A percentile compares a stretch with the other conserved stretches of the same genome.
phyloP scores from a whole-genome alignment of 2,329 filamentous ascomycete species.

The Xylaria sp. region DNA sequence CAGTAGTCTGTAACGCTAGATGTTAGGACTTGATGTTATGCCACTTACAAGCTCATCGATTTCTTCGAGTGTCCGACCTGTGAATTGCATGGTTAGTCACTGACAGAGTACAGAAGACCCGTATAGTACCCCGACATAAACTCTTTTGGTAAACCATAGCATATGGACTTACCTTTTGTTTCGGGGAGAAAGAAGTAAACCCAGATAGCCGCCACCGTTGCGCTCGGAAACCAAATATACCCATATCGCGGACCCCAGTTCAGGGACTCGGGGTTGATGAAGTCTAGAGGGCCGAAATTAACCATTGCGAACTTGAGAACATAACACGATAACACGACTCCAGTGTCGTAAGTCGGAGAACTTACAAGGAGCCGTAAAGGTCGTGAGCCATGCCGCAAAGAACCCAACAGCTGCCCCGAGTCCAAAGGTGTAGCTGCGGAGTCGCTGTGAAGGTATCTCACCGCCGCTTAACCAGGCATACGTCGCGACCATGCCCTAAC shows the following conservation, averaged over 20 bases:
- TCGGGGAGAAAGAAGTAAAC: constrained; percentile 51
- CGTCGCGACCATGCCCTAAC: constrained; percentile 48
- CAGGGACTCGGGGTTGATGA: constrained; percentile 53
- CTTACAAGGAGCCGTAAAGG: constrained; percentile 53
- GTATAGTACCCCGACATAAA: neutral
- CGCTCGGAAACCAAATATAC: constrained; percentile 51
- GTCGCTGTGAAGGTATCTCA: constrained; percentile 55
- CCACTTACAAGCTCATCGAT: constrained; percentile 49
- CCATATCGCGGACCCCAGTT: constrained; percentile 56
- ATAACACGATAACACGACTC: neutral
- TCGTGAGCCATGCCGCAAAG: constrained; percentile 53
- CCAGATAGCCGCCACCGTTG: constrained; percentile 29
- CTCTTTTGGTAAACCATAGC: neutral
- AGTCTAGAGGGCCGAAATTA: constrained; percentile 37
- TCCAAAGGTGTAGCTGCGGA: constrained; percentile 56
- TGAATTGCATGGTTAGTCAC: neutral
- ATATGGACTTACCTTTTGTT: constrained; percentile 41
- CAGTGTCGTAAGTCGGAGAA: neutral
- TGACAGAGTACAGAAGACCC: neutral
- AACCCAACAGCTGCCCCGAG: constrained; percentile 52
- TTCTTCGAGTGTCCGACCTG: constrained; percentile 47
- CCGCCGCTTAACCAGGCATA: constrained; percentile 57
- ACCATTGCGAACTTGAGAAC: neutral
- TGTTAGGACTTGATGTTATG: neutral
- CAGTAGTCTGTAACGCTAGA: neutral